Evolutionary conservation across 1,284 basidiomycete species (phyloP), one percentile per base, ranked within the genome.

Genomic region (Tilletia horrida): DNA sequence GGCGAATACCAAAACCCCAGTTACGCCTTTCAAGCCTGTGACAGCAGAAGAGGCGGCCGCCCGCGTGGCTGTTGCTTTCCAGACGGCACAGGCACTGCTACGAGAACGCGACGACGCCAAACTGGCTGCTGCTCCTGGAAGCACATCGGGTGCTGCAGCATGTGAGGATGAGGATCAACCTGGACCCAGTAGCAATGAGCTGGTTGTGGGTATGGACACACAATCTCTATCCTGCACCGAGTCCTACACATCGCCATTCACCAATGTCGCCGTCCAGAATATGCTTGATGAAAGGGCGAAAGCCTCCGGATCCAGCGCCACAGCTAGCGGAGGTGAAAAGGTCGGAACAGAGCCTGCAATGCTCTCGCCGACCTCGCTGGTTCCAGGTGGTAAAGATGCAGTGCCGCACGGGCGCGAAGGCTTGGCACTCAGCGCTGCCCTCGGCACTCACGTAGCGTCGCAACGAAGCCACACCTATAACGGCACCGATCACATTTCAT

Each of bases 61-160:
- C 7, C 27, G 55, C 1, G 55, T 59, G 27, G 55, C 55, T n/a
- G 55, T 14, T 3, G 55, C 55, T 3, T 59, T 27, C 8, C 55
- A 59, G 27, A 59, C 55, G 29, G 55, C 55, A 31, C 55, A 59
- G 16, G 31, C 55, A 14, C 31, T 59, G 29, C 31, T 59, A 11
- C 55, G 29, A n/a, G 55, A 59, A 29, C 27, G 55, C 18, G 55
- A 59, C 7, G 31, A 18, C 27, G 55, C 55, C 16, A 27, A 59
- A 18, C 27, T 25, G 27, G 29, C n/a, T 21, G 50, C 50, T 21
- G 50, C 21, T 27, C 18, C 45, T 3, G 21, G 16, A 8, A 18
- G 47, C 25, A 23, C 9, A 18, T 1, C 18, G 8, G 47, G 13
- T 48, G 47, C 47, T 48, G 18, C 47, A 11, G 35, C 35, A 6